Evolutionary conservation across 768 basidiomycete genomes (phyloP), one percentile per base, ranked within the genome.

Genomic region (Pleurotus ostreatus): DNA sequence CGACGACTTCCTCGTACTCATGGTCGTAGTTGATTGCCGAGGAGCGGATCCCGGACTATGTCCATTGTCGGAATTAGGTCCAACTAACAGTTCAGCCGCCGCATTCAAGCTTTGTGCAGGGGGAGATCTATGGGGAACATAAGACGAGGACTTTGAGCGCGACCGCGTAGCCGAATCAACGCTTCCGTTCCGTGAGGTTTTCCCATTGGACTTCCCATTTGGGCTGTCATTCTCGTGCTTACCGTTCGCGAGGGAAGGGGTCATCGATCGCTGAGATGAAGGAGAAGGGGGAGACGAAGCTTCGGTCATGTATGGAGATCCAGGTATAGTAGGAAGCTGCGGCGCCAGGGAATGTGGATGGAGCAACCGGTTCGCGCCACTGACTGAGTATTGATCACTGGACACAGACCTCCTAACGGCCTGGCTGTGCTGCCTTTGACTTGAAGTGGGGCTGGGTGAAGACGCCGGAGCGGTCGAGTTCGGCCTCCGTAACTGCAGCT

Each of bases 51-150:
- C 30, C 8, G 30, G 68, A 44, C 58, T 60, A 53, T 72, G 71
- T 3, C 68, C 71, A 58, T 66, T 74, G 39, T 80, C 77, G 16
- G 78, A 79, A 37, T 70, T 72, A 1, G 78, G 71, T 23, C 65
- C 71, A 3, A 75, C 72, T 43, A 91, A 70, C 70, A 84, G 79
- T 68, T 91, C 86, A 34, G 87, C 71, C 13, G 86, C 88, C 55
- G 88, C 88, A 61, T 78, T 81, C 46, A 92, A 74, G 59, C 86
- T 89, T 70, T 89, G 88, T 0, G 86, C 85, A 53, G 74, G 78
- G 45, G 80, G 80, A 15, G 83, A 71, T 53, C 77, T 77, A 67
- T 79, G 74, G 13, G 83, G 73, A 26, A 83, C 69, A 62, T 80
- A 79, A 12, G 83, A 75, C 15, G 82, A 79, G 45, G 81, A 78